These are phyloP conservation scores for Dipodascus geniculatus DNA, from an alignment of 805 yeast species.

Conservation along the genomic window DNA sequence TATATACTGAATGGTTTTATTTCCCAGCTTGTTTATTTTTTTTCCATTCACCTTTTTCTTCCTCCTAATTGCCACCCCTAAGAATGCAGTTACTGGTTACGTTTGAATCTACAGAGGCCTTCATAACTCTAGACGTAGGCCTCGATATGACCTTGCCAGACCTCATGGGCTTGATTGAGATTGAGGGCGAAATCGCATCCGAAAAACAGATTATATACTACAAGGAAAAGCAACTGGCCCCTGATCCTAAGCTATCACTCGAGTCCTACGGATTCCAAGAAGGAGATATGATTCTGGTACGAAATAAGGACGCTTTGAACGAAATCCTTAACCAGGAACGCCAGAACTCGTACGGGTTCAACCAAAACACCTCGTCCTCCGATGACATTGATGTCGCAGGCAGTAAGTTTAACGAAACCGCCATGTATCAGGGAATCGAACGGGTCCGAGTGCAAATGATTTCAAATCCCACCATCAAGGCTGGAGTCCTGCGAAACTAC, in stretches of 20 bases:
- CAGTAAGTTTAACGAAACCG: not conserved
- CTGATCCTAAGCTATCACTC: conserved; percentile 30
- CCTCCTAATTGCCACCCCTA: not conserved
- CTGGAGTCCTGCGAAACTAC: conserved; percentile 26
- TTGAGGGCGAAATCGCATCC: conserved; percentile 48
- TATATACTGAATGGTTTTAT: too few relatives aligned
- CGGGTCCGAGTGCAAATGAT: conserved; percentile 25
- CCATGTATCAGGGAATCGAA: conserved; percentile 18
- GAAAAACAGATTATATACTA: conserved; percentile 36
- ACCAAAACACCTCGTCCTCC: not conserved
- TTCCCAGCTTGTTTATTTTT: not conserved
- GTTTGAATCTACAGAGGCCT: conserved; percentile 36
- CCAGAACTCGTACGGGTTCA: not conserved
- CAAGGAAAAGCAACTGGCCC: conserved; percentile 33
- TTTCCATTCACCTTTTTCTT: not conserved
- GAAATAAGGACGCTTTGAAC: conserved; percentile 2
- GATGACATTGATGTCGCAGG: not conserved
- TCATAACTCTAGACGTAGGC: conserved; percentile 50
- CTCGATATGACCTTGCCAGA: conserved; percentile 53
- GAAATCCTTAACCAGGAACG: not conserved
- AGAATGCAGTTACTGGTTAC: conserved; percentile 43
- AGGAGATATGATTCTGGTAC: conserved; percentile 42
- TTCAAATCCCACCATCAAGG: conserved; percentile 23
- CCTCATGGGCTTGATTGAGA: conserved; percentile 59
- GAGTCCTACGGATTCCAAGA: conserved; percentile 38